These are phyloP conservation scores for Claviceps africana DNA, from an alignment of 2,329 filamentous ascomycete genomes.

Conservation along the genomic window DNA sequence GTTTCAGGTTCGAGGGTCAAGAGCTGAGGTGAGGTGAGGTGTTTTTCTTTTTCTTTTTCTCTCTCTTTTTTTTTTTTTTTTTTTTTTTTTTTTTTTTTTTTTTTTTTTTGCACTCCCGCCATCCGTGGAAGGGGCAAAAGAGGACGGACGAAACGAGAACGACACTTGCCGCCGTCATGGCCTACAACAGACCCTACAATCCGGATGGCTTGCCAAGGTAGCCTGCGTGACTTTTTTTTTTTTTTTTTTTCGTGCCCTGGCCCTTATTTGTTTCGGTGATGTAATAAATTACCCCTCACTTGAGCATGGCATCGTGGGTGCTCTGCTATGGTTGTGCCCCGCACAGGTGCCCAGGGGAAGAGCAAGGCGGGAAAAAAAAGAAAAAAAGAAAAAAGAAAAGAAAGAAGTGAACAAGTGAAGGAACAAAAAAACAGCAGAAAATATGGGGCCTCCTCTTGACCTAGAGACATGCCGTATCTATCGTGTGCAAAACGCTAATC, in stretches of 20 bases:
- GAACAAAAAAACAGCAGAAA: background rate
- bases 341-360: background rate
- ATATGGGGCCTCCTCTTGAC: no score
- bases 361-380: background rate
- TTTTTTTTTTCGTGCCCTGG: conserved; percentile 2
- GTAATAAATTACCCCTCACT: background rate
- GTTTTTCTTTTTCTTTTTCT: no score
- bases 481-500: background rate
- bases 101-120: no score
- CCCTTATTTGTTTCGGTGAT: background rate
- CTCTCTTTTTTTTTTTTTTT: no score
- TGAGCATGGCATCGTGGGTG: background rate
- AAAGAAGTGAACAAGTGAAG: background rate
- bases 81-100: no score
- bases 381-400: background rate
- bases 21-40: no score
- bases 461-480: background rate
- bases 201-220: conserved; percentile 89
- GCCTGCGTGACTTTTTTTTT: conserved; percentile 20
- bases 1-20: no score
- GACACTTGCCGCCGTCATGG: conserved; percentile 43
- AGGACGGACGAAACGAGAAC: background rate
- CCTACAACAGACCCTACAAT: conserved; percentile 87
- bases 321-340: background rate
- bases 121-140: background rate